Base-by-base conservation (phyloP, 495 filamentous ascomycete genomes). In the Podospora pseudoanserina region DNA sequence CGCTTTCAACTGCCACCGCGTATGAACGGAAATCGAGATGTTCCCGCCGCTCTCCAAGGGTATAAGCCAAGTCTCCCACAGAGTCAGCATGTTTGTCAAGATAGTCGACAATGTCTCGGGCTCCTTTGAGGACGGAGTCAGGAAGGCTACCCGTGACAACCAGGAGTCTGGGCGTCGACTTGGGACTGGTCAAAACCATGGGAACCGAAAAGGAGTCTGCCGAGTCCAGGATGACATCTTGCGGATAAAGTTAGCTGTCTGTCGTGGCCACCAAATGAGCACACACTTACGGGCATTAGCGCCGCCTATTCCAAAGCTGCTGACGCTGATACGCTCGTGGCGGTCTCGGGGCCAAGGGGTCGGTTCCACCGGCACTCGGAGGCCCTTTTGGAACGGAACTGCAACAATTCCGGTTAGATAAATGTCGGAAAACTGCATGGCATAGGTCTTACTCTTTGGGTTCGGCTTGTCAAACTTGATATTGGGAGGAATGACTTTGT, bases 281-380 rank as follows among this genome's bases (percentile, higher is more conserved):
- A 39, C 34, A 39, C 5, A 39, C 34, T 39, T 39, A 39, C 34
- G 86, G 3, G 83, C 82, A 65, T 88, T 88, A 16, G 81, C 72
- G 3, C 86, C 86, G 1, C 86, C 85, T 66, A 78, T 85, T 0
- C 86, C 86, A 59, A 86, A 88, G 5, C 77, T 84, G 65, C 85
- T 88, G 19, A 88, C 75, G 28, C 81, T 83, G 18, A 66, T 65
- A 5, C 0, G 78, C 79, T 32, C 86, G 77, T 6, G 55, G 63
- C 13, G 49, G 0, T 26, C 20, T 9, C 44, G 26, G 32, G 73
- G 70, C 73, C 75, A 74, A 0, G 56, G 56, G 0, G 68, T 55
- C 0, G 64, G 4, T 0, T 30, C 18, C 1, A 67, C 19, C 1
- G 66, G 53, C 2, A 61, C 60, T 3, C 5, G 16, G 15, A 76